Conservation (phyloP, 306 rosid genomes). For the Bauhinia variegata region DNA sequence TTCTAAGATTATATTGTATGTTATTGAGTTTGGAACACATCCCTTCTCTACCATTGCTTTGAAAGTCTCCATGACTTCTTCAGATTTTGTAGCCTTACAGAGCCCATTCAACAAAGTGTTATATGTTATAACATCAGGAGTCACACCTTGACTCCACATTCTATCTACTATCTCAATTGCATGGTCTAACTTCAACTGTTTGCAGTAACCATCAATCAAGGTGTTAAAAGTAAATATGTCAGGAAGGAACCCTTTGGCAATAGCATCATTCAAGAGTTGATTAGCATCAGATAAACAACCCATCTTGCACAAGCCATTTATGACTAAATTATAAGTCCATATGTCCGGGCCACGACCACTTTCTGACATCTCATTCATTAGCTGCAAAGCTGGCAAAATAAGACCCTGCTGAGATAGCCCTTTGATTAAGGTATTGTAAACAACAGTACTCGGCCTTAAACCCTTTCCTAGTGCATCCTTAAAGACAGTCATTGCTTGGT, state of each 20-base stretch:
- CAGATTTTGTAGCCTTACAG: constrained; percentile 71
- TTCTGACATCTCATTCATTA: constrained; percentile 79
- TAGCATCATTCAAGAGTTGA: constrained; percentile 68
- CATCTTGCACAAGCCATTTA: constrained; percentile 89
- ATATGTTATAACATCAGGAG: constrained; percentile 85
- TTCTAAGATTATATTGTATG: constrained; percentile 76
- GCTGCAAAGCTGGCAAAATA: constrained; percentile 79
- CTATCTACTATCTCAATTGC: constrained; percentile 63
- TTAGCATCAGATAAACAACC: constrained; percentile 79
- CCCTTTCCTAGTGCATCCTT: constrained; percentile 69
- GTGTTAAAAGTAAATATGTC: constrained; percentile 87
- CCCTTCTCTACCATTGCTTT: constrained; percentile 73
- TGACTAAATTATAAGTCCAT: constrained; percentile 78
- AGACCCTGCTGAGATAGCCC: constrained; percentile 79
- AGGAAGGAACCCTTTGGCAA: constrained; percentile 73
- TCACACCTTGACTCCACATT: constrained; percentile 84
- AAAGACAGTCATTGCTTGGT: constrained; percentile 69
- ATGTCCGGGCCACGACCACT: constrained; percentile 68
- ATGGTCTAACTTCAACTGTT: constrained; percentile 62
- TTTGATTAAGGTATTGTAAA: constrained; percentile 74
- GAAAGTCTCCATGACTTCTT: constrained; percentile 70
- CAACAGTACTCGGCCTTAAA: constrained; percentile 64
- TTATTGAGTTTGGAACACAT: constrained; percentile 63
- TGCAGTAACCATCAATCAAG: constrained; percentile 86
- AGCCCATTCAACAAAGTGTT: constrained; percentile 87